Base-by-base conservation (phyloP, 2,329 filamentous ascomycete genomes). In the Fusarium coffeatum region DNA sequence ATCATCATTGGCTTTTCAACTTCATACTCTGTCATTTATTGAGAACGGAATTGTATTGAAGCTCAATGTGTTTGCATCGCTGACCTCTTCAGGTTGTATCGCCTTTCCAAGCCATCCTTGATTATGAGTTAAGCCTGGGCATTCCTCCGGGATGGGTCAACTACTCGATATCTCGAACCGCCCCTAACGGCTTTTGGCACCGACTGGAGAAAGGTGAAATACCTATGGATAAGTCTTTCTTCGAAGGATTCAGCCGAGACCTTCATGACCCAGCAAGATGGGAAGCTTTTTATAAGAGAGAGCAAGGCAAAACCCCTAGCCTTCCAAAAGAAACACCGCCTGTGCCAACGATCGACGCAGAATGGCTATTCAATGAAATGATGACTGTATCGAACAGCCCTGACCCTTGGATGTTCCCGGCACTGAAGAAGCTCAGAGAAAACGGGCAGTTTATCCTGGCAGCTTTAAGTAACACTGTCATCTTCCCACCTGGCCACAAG, bases 111-210 rank as follows among this genome's bases (percentile, higher is more conserved):
- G 90, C 93, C 4, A 98, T 99, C 74, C 86, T 97, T 59, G 92
- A 97, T 81, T 98, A 98, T 79, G 96, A 98, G 78, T 82, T 90
- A 56, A 83, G 87, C 64, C 85, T 92, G 59, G 86, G 86, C 42
- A 95, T 98, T 51, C 95, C 94, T 1, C 86, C 89, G 6, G 95
- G 94, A 76, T 98, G 94, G 90, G 87, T 98, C 74, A 98, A 98
- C 83, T 91, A 92, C 81, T 92, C 92, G 73, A 96, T 98, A 76
- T 93, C 93, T 55, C 87, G 88, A 73, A 90, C 91, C 5, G 88
- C 90, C 0, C 94, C 93, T 4, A 82, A 89, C 71, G 96, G 96
- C 42, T 91, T 89, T 77, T 98, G 95, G 95, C 94, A 97, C 76
- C 88, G 87, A 45, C 86, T 98, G 47, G 96, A 99, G 80, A 90